These are phyloP conservation scores for Elaeis oleifera DNA, from an alignment of 202 grass and related monocot species.

Conservation along the genomic window DNA sequence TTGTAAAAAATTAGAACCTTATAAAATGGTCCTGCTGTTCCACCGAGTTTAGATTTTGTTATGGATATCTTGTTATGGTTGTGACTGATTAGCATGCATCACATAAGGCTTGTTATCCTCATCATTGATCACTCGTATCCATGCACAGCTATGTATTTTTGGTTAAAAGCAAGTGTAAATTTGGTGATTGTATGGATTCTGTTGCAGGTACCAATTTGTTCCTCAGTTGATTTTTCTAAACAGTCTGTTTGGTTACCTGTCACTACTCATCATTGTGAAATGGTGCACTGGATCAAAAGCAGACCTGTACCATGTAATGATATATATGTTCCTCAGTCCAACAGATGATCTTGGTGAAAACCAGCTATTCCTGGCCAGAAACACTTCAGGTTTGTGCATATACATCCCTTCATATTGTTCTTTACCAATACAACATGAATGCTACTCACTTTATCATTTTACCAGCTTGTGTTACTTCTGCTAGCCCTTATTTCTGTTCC, in stretches of 20 bases:
- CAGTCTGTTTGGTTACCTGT: constrained; percentile 89
- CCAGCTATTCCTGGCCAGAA: constrained; percentile 79
- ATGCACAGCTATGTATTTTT: background rate
- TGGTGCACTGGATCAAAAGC: constrained; percentile 91
- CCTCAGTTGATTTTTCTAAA: constrained; percentile 94
- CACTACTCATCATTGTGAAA: constrained; percentile 80
- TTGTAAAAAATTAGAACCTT: too few relatives aligned
- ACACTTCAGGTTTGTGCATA: constrained; percentile 57
- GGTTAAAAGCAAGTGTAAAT: background rate
- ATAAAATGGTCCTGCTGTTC: too few relatives aligned
- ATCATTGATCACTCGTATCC: too few relatives aligned
- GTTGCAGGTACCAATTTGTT: constrained; percentile 74
- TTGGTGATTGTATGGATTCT: constrained; percentile 2
- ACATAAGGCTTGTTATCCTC: too few relatives aligned
- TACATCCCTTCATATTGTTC: background rate
- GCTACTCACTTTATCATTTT: background rate
- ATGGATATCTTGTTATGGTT: too few relatives aligned
- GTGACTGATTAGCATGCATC: too few relatives aligned
- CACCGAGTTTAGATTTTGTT: too few relatives aligned
- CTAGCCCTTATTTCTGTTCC: constrained; percentile 78
- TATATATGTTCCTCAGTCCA: constrained; percentile 97
- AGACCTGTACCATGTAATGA: constrained; percentile 95
- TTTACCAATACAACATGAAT: too few relatives aligned
- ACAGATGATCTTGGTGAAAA: constrained; percentile 85
- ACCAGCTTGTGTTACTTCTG: constrained; percentile 62